These are phyloP conservation scores for Cladosporium sp. DNA, from an alignment of 2,329 filamentous ascomycete species.

Conservation along the genomic window DNA sequence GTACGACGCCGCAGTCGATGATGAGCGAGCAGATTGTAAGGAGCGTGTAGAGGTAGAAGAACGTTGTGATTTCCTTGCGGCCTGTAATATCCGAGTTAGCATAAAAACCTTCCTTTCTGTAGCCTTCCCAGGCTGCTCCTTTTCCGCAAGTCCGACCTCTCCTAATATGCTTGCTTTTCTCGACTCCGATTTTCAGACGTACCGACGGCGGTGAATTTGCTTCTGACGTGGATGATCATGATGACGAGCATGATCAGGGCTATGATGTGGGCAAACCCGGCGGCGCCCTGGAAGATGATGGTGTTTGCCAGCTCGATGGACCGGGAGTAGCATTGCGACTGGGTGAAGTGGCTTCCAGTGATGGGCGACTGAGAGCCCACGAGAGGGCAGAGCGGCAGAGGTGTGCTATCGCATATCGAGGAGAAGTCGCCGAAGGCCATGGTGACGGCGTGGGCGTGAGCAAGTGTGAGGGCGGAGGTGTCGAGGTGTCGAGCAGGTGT, in stretches of 20 bases:
- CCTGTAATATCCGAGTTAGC: constrained; percentile 35
- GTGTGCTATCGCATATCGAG: constrained; percentile 74
- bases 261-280: constrained; percentile 85
- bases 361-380: constrained; percentile 69
- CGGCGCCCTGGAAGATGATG: constrained; percentile 92
- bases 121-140: background rate
- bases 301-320: constrained; percentile 97
- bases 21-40: constrained; percentile 83
- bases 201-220: constrained; percentile 98
- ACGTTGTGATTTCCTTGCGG: constrained; percentile 69
- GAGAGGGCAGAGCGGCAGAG: constrained; percentile 79
- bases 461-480: background rate
- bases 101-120: no score
- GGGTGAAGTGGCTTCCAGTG: constrained; percentile 61
- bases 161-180: no score
- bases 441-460: constrained; percentile 33
- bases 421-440: constrained; percentile 92
- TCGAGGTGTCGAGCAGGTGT: background rate
- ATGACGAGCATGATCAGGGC: constrained; percentile 88
- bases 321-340: constrained; percentile 85
- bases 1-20: constrained; percentile 87
- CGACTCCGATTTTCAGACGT: constrained; percentile 30
- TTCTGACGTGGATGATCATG: constrained; percentile 95
- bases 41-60: constrained; percentile 95
- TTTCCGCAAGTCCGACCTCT: background rate